Conservation (phyloP, 495 filamentous ascomycete species). For the Chlorociboria aeruginascens region DNA sequence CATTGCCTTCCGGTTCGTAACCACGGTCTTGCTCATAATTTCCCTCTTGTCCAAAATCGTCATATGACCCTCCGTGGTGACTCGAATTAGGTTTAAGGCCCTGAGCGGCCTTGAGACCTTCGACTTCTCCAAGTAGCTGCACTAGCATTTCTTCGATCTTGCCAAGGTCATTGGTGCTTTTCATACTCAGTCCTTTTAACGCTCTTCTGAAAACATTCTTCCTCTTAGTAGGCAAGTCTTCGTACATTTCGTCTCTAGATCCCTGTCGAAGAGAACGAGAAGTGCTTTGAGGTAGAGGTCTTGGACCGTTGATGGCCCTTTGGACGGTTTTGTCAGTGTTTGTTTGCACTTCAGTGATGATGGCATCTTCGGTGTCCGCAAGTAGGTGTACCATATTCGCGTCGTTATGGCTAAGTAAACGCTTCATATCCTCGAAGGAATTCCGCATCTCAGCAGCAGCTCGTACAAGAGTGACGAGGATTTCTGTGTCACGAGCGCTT, state of each 20-base stretch:
- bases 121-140: constrained; percentile 82
- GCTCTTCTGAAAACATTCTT: constrained; percentile 86
- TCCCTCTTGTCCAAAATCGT: constrained; percentile 42
- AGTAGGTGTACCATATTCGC: constrained; percentile 83
- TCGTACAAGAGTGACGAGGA: constrained; percentile 84
- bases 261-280: constrained; percentile 41
- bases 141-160: constrained; percentile 95
- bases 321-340: constrained; percentile 77
- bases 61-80: constrained; percentile 30
- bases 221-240: constrained; percentile 68
- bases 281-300: constrained; percentile 61
- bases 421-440: constrained; percentile 94
- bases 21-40: constrained; percentile 49
- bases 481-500: constrained; percentile 93
- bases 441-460: constrained; percentile 96
- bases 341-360: constrained; percentile 72
- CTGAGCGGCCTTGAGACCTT: constrained; percentile 61
- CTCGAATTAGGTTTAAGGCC: constrained; percentile 20
- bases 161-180: constrained; percentile 74
- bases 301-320: constrained; percentile 73
- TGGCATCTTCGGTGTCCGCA: constrained; percentile 69
- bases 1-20: constrained; percentile 75
- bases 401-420: constrained; percentile 28
- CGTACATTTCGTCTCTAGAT: constrained; percentile 48
- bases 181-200: constrained; percentile 74